Percentiles rank a stretch among this genome's conserved stretches.
Evolutionary conservation across 1,284 basidiomycete species (phyloP).

Genomic region (Ustilago cynodontis): DNA sequence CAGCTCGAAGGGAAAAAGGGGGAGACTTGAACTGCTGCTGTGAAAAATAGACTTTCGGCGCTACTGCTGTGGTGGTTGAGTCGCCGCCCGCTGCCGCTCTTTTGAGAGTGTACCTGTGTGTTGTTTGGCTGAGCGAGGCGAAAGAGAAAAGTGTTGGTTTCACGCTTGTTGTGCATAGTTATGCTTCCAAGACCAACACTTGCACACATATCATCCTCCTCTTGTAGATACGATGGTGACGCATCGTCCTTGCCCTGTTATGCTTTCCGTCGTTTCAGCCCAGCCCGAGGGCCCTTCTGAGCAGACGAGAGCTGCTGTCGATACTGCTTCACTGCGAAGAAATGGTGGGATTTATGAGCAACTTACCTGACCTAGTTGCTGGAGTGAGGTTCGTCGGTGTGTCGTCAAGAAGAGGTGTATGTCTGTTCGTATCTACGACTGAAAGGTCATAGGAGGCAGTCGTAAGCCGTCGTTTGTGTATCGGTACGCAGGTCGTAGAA

Average conservation of each 20-base stretch:
- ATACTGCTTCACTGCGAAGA: not conserved
- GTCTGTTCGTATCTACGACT: not conserved
- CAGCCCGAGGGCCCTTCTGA: not conserved
- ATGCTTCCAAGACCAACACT: not conserved
- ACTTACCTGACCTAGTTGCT: not conserved
- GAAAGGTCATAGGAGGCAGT: not conserved
- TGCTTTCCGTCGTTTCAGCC: not conserved
- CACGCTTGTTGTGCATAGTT: not conserved
- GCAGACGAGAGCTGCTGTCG: not conserved
- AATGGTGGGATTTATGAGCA: not conserved
- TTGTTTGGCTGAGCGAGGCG: not conserved
- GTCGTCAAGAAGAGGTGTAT: not conserved
- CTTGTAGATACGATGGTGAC: not conserved
- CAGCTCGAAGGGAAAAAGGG: not conserved
- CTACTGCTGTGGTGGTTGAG: not conserved
- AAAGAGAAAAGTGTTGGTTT: not conserved
- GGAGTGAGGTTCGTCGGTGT: not conserved
- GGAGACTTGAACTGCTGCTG: not conserved
- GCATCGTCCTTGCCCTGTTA: not conserved
- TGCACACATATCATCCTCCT: too few relatives aligned
- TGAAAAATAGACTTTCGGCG: constrained; percentile 2
- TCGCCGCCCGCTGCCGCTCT: not conserved
- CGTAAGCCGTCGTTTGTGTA: not conserved
- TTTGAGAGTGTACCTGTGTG: too few relatives aligned
- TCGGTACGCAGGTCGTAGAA: not conserved